Evolutionary conservation across 1,284 basidiomycete species (phyloP).

Genomic region (Moniliophthora roreri): DNA sequence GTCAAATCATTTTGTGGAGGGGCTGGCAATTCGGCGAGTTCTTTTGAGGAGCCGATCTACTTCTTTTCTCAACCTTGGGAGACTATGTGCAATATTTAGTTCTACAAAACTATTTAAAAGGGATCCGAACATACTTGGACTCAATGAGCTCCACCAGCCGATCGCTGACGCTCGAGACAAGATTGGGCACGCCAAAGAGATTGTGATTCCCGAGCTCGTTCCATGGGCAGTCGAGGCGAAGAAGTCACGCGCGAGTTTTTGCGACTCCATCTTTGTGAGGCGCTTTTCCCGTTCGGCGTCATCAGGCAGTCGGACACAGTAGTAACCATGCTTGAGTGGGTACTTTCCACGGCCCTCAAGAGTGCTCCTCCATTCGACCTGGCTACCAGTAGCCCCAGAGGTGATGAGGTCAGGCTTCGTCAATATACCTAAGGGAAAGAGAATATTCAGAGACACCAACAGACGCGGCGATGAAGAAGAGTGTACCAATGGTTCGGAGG

Average conservation of each 20-base stretch:
- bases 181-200: constrained; percentile 56
- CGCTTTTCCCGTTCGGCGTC: constrained; percentile 48
- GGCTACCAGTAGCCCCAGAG: constrained; percentile 41
- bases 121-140: constrained; percentile 44
- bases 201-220: constrained; percentile 35
- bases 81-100: constrained; percentile 30
- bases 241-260: constrained; percentile 40
- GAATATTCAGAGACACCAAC: not conserved
- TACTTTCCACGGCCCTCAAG: constrained; percentile 37
- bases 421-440: constrained; percentile 48
- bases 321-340: constrained; percentile 57
- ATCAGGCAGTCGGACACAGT: constrained; percentile 65
- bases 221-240: constrained; percentile 58
- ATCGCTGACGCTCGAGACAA: constrained; percentile 52
- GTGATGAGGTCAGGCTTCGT: constrained; percentile 64
- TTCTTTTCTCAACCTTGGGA: constrained; percentile 37
- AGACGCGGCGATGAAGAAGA: not conserved
- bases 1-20: constrained; percentile 37
- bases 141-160: constrained; percentile 53
- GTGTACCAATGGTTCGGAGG: constrained; percentile 56
- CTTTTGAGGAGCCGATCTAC: constrained; percentile 38
- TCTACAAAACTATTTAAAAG: too few relatives aligned
- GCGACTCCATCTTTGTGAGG: constrained; percentile 36
- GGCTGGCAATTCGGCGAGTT: constrained; percentile 42
- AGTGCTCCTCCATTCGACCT: constrained; percentile 48